Base-by-base conservation (phyloP, 495 filamentous ascomycete species). In the Choiromyces venosus region DNA sequence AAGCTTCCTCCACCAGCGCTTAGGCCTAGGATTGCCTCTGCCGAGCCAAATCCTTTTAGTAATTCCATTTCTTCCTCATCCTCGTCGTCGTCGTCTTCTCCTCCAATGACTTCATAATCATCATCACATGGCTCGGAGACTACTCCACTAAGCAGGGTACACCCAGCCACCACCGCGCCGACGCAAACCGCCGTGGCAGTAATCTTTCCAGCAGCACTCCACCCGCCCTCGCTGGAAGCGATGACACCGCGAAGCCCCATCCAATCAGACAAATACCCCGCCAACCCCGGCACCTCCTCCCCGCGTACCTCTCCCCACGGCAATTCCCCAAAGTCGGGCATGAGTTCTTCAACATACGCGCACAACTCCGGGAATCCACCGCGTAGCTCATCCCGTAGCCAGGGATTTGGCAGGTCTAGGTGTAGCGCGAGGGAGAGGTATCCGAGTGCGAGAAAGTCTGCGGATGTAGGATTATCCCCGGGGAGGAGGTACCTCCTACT, bases 381-480 rank as follows among this genome's bases (percentile, higher is more conserved):
- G 69, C 83, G 82, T 81, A 97, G 85, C 9, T 86, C 84, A 66
- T 90, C 87, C 67, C 85, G 83, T 33, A 97, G 85, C 89, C 92
- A 97, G 33, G 87, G 82, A 68, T 90, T 86, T 29, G 92, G 91
- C 39, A 95, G 81, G 0, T 90, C 85, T 3, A 91, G 88, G 29
- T 91, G 84, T 4, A 92, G 82, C 82, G 91, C 90, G 64, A 97
- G 82, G 12, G 88, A 86, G 61, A 97, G 83, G 82, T 94, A 97
- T 35, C 88, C 94, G 73, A 91, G 85, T 1, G 87, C 89, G 36
- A 96, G 77, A 80, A 91, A 96, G 82, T 96, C 91, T n/a, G n/a
- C n/a, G n/a, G n/a, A n/a, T n/a, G n/a, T n/a, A n/a, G n/a, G n/a
- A n/a, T n/a, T n/a, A n/a, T n/a, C n/a, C n/a, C n/a, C n/a, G n/a